phyloP scores from a whole-genome alignment of 192 early-diverging fungal species.

The Ambispora gerdemannii region DNA sequence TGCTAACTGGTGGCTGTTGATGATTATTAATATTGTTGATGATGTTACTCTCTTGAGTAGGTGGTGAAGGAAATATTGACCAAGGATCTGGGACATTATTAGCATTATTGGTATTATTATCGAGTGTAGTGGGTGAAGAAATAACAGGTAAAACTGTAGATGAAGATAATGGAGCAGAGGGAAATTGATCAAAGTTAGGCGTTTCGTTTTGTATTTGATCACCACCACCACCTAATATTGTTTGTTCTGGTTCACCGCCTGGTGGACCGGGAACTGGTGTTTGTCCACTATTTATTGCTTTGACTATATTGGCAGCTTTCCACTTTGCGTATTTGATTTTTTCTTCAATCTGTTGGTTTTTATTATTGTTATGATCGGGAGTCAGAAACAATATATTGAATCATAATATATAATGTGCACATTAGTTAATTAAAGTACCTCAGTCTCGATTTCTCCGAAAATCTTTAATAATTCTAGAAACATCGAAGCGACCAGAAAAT shows the following conservation, averaged over 20 bases:
- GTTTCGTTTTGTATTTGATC: background rate
- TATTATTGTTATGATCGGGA: background rate
- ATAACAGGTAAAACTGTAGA: background rate
- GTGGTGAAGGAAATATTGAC: constrained; percentile 30
- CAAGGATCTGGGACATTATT: no score
- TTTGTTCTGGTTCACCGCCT: constrained; percentile 27
- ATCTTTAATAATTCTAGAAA: constrained; percentile 85
- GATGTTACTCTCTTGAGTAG: no score
- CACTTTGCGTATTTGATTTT: constrained; percentile 97
- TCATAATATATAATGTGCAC: background rate
- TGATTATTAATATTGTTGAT: no score
- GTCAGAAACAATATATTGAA: background rate
- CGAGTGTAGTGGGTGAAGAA: background rate
- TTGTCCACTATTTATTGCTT: constrained; percentile 83
- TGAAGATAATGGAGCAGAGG: constrained; percentile 26
- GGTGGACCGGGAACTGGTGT: constrained; percentile 60
- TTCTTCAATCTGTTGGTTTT: constrained; percentile 54
- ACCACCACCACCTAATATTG: background rate
- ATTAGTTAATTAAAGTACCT: constrained; percentile 38
- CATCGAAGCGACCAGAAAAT: constrained; percentile 82
- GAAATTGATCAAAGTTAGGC: constrained; percentile 36
- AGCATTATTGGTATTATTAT: constrained; percentile 19
- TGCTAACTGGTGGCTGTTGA: constrained; percentile 25
- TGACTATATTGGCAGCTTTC: constrained; percentile 92
- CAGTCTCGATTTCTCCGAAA: constrained; percentile 74